Base-by-base conservation (phyloP, 2,329 filamentous ascomycete genomes). In the Alternaria sp. region DNA sequence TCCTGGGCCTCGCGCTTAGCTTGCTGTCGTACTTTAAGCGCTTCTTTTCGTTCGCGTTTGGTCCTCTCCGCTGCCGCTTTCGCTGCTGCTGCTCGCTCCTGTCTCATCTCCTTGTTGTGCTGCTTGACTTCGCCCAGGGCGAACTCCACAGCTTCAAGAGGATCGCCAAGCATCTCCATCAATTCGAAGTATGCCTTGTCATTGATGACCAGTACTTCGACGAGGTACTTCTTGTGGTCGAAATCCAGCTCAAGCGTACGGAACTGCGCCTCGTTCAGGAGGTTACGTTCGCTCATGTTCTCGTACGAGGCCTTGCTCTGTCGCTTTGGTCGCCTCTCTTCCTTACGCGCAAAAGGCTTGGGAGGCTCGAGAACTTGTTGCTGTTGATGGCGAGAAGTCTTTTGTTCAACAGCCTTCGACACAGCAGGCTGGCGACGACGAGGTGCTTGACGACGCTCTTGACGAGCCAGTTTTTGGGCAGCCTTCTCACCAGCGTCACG, bases 191-290 rank as follows among this genome's bases (percentile, higher is more conserved):
- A 58, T 3, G 48, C 41, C 32, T 25, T 12, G 27, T 53, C 55
- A 6, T 53, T 30, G 10, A 53, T 5, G 22, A 25, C n/a, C 16
- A 46, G 32, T 1, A 58, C 32, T 2, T 58, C 16, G 1, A 53
- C 18, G 18, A 58, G 55, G n/a, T 48, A 32, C 10, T 3, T 9
- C 16, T 25, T 36, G 3, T 25, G 18, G 12, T 52, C 20, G 12
- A 5, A 5, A 7, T 28, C 41, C 28, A 58, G 18, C 12, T 54
- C 49, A 14, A 58, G 48, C 3, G 20, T 25, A 22, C 48, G 40
- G 6, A 40, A 28, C 25, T 32, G 22, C 18, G 18, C 55, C 49
- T 58, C 48, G 16, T 58, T 28, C 8, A 46, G 12, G 30, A 58
- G 41, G 9, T 58, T 14, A 12, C 25, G 6, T 12, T 44, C 14